Evolutionary conservation across 2,329 filamentous ascomycete genomes (phyloP).

Genomic region (Botrytis fabae): DNA sequence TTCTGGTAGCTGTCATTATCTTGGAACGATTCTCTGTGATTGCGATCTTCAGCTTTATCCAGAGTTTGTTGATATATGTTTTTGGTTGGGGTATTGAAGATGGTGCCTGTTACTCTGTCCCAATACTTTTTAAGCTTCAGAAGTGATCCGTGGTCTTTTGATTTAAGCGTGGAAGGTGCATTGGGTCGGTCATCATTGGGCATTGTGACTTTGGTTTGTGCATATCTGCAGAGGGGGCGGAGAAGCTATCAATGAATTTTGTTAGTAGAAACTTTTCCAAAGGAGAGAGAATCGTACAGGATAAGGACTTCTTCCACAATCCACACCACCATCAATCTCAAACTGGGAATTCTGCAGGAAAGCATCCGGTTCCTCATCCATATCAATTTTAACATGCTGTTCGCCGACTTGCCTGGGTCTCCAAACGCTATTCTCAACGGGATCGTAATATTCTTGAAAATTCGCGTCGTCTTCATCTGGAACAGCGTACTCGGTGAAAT

Average conservation of each 20-base stretch:
- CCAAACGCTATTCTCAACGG: conserved; percentile 37
- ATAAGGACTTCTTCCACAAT: conserved; percentile 37
- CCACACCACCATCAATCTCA: conserved; percentile 35
- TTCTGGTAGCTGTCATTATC: background rate
- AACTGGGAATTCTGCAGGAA: conserved; percentile 24
- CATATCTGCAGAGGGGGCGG: conserved; percentile 29
- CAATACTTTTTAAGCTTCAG: conserved; percentile 31
- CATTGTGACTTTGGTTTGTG: conserved; percentile 9
- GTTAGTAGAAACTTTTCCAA: background rate
- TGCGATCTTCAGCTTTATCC: background rate
- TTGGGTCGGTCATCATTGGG: background rate
- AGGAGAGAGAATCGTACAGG: conserved; percentile 27
- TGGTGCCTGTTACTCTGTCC: conserved; percentile 37
- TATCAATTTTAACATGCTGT: conserved; percentile 28
- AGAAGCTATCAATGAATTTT: conserved; percentile 20
- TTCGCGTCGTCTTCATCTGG: conserved; percentile 16
- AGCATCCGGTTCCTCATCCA: conserved; percentile 30
- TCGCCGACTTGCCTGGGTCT: conserved; percentile 33
- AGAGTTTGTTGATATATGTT: conserved; percentile 5
- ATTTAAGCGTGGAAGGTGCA: background rate
- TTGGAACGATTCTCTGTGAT: background rate
- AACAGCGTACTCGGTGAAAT: conserved; percentile 25
- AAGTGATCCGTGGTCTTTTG: background rate
- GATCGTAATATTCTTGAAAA: conserved; percentile 24
- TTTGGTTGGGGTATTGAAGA: conserved; percentile 37